phyloP scores from a whole-genome alignment of 176 grass and related monocot genomes.

The Olyra latifolia region DNA sequence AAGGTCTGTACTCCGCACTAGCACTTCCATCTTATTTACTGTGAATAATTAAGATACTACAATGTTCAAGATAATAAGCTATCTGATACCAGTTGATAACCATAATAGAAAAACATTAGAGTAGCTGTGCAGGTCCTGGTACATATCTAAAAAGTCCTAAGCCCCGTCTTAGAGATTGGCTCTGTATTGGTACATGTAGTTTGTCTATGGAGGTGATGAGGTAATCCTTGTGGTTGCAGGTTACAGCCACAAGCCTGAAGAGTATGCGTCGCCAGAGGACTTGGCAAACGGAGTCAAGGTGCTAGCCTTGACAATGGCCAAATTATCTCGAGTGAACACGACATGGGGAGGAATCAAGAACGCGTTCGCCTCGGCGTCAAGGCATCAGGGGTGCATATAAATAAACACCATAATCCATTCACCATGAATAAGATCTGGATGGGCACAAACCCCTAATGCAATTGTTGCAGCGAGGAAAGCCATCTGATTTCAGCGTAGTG shows the following conservation, averaged over 20 bases:
- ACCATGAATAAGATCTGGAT: conserved; percentile 19
- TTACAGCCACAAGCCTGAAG: conserved; percentile 95
- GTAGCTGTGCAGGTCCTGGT: neutral
- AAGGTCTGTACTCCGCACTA: conserved; percentile 59
- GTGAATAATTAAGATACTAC: neutral
- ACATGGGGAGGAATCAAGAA: neutral
- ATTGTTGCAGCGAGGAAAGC: neutral
- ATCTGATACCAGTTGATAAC: neutral
- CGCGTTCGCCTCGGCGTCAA: neutral
- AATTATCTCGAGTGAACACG: conserved; percentile 56
- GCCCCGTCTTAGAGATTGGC: neutral
- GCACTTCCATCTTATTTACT: neutral
- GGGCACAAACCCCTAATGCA: neutral
- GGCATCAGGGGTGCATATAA: neutral
- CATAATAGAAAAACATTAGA: neutral
- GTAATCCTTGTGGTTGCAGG: conserved; percentile 39
- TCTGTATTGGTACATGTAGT: too few relatives aligned
- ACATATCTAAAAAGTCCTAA: neutral
- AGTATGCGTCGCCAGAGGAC: conserved; percentile 66
- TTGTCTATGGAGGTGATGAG: neutral
- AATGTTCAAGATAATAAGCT: neutral
- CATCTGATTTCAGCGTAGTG: neutral
- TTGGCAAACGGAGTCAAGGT: conserved; percentile 89
- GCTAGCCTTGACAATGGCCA: conserved; percentile 78
- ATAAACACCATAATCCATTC: conserved; percentile 2